These are phyloP conservation scores for Cutaneotrichosporon spelunceum DNA, from an alignment of 1,284 basidiomycete species.

Conservation along the genomic window DNA sequence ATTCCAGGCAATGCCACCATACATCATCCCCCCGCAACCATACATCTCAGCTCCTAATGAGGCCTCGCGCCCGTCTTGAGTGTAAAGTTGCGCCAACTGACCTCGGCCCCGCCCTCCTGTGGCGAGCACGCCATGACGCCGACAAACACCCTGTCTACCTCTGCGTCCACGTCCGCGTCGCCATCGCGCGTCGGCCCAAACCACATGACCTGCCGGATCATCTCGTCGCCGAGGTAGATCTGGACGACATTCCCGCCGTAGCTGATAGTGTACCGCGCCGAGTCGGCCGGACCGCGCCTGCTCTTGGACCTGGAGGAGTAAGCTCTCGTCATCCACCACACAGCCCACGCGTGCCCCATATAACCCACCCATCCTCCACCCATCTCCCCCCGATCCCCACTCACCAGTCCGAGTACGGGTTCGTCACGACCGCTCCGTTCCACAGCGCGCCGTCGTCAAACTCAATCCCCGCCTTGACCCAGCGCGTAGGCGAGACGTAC, in stretches of 20 bases:
- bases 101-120: constrained; percentile 25
- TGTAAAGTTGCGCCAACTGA: constrained; percentile 27
- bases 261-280: constrained; percentile 27
- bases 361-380: too few species aligned
- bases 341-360: too few species aligned
- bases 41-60: too few species aligned
- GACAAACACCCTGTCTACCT: constrained; percentile 25
- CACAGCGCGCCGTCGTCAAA: constrained; percentile 31
- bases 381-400: too few species aligned
- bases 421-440: constrained; percentile 32
- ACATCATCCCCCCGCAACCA: not conserved
- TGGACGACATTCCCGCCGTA: constrained; percentile 14
- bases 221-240: constrained; percentile 33
- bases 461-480: constrained; percentile 38
- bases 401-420: constrained; percentile 41
- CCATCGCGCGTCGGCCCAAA: constrained; percentile 22
- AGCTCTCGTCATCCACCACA: not conserved
- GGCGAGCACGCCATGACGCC: constrained; percentile 40
- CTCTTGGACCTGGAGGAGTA: constrained; percentile 21
- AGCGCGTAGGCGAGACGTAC: constrained; percentile 25
- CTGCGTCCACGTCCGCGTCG: constrained; percentile 6
- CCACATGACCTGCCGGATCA: constrained; percentile 36
- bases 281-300: constrained; percentile 11
- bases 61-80: constrained; percentile 20
- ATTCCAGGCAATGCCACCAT: not conserved